Evolutionary conservation across 192 early-diverging fungal species (phyloP).

Genomic region (Jimgerdemannia flammicorona): DNA sequence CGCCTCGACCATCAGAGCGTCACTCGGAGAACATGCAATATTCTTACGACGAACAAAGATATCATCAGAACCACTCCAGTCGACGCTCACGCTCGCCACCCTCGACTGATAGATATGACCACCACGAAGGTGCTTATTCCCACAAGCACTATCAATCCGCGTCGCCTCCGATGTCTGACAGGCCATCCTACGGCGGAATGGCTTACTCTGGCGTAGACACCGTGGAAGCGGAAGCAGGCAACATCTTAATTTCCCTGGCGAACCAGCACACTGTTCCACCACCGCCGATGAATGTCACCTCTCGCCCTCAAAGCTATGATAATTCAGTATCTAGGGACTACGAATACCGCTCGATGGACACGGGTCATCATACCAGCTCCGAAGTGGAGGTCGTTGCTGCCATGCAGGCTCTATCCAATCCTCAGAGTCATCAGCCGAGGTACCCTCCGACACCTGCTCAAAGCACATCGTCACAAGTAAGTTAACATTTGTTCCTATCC

Average conservation of each 20-base stretch:
- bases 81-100: not conserved
- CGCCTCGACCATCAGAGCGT: not conserved
- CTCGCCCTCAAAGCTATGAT: not conserved
- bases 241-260: conserved; percentile 26
- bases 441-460: not conserved
- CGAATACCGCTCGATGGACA: not conserved
- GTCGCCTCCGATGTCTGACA: not conserved
- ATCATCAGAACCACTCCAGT: not conserved
- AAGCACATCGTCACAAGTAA: not conserved
- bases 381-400: conserved; percentile 11
- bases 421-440: conserved; percentile 1
- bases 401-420: conserved; percentile 9
- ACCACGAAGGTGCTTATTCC: not conserved
- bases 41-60: not conserved
- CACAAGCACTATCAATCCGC: not conserved
- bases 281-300: conserved; percentile 3
- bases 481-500: not conserved
- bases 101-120: not conserved
- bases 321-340: not conserved
- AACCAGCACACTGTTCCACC: conserved; percentile 19
- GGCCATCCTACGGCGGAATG: conserved; percentile 3
- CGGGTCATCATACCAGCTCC: not conserved
- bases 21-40: not conserved
- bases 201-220: conserved; percentile 24
- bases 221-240: conserved; percentile 28